Base-by-base conservation (phyloP, 305 asterid genomes). In the Fraxinus greggii region DNA sequence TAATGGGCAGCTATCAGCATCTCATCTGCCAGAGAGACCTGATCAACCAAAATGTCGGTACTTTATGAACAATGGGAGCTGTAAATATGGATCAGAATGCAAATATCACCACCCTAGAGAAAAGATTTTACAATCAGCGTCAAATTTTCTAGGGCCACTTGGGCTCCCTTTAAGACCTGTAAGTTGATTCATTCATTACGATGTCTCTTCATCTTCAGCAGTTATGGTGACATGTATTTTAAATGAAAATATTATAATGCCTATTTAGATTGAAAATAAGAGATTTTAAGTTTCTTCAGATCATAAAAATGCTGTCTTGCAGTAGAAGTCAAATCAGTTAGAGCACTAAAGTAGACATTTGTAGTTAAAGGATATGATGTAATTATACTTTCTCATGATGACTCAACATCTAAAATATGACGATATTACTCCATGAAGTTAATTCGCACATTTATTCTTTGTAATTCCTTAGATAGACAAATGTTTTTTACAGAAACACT, bases 101-200 rank as follows among this genome's bases (percentile, higher is more conserved):
- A 92, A 89, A 72, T 92, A 89, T 87, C 87, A 90, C 81, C 97
- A 92, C 86, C 97, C 94, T 9, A 86, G 87, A 83, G 93, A 88
- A 79, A 92, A 83, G 86, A 72, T 88, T 42, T 56, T 87, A 12
- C 93, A 87, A 65, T 77, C 84, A 76, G 81, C 86, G 5, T 80
- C 90, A 12, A 83, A 84, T 85, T 83, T 89, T 35, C 76, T 91
- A 15, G 92, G 94, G 54, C 91, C 93, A 54, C 89, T 89, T 72
- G 97, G 93, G 80, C 97, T 91, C 79, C 92, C 97, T 74, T 73
- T 86, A 82, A 86, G 94, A 81, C 94, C 97, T 33, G 97, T 92
- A 80, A 90, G 94, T 87, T 82, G 74, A 65, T 72, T 78, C 78
- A 12, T 82, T 54, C 24, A 54, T 54, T 54, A 54, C 7, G 24